phyloP scores from a whole-genome alignment of 768 basidiomycete species.

The Lactifluus volemus region DNA sequence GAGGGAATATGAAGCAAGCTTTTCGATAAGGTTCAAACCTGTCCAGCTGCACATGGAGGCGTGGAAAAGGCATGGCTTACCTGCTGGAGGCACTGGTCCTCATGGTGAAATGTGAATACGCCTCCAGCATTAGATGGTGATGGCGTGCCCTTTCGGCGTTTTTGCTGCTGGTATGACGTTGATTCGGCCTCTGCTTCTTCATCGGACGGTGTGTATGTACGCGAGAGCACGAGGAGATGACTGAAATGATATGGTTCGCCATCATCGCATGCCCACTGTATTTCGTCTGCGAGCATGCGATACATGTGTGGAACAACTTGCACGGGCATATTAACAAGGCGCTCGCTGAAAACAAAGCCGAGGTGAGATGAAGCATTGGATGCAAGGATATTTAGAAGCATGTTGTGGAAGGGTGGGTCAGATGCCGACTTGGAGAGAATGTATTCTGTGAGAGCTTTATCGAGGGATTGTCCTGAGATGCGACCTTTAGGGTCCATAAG shows the following conservation, averaged over 20 bases:
- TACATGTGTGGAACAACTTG: conserved; percentile 92
- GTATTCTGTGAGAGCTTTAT: conserved; percentile 64
- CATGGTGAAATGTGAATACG: conserved; percentile 73
- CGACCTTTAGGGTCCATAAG: neutral
- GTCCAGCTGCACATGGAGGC: neutral
- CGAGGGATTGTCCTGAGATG: conserved; percentile 57
- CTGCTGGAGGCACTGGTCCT: conserved; percentile 67
- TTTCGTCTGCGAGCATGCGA: conserved; percentile 75
- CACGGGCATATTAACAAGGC: conserved; percentile 92
- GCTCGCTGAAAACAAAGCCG: conserved; percentile 79
- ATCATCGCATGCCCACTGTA: conserved; percentile 60
- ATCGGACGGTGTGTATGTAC: conserved; percentile 72
- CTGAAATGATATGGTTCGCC: conserved; percentile 65
- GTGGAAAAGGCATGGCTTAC: conserved; percentile 32
- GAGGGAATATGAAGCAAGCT: conserved; percentile 45
- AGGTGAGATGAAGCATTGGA: conserved; percentile 43
- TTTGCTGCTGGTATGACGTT: conserved; percentile 29
- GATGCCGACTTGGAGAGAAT: conserved; percentile 49
- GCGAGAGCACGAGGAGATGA: conserved; percentile 68
- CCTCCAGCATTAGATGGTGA: conserved; percentile 37
- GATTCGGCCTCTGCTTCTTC: conserved; percentile 34
- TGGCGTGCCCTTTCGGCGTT: conserved; percentile 30
- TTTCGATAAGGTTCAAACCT: conserved; percentile 2
- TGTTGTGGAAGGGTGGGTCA: conserved; percentile 41
- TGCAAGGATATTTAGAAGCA: conserved; percentile 45